Percentiles rank a stretch among this genome's conserved stretches.
phyloP scores from a whole-genome alignment of 495 filamentous ascomycete genomes.

The Geoglossum glabrum region DNA sequence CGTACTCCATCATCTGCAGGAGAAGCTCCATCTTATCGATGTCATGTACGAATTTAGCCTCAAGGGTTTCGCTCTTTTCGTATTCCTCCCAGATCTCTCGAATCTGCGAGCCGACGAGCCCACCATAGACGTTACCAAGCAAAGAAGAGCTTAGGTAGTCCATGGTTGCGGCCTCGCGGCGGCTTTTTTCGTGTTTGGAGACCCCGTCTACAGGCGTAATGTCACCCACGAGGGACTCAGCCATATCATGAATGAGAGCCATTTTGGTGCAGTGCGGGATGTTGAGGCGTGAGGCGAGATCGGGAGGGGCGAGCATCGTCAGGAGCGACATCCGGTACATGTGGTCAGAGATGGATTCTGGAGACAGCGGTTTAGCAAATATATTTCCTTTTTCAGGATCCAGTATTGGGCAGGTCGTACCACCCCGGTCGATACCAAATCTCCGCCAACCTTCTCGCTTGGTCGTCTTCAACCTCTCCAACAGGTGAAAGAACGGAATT shows the following conservation, averaged over 20 bases:
- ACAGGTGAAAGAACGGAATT: constrained; percentile 77
- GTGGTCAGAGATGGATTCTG: constrained; percentile 85
- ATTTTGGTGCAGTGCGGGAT: constrained; percentile 74
- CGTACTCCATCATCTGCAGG: constrained; percentile 92
- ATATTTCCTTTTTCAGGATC: background rate
- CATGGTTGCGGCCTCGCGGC: constrained; percentile 76
- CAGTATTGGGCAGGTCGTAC: background rate
- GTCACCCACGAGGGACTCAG: constrained; percentile 81
- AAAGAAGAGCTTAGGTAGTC: constrained; percentile 57
- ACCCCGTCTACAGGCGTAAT: constrained; percentile 78
- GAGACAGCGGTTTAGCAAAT: background rate
- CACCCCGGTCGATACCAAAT: constrained; percentile 45
- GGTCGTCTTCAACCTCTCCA: constrained; percentile 83
- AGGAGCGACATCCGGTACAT: constrained; percentile 99
- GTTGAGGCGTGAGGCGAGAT: constrained; percentile 48
- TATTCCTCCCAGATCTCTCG: constrained; percentile 78
- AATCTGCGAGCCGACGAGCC: constrained; percentile 44
- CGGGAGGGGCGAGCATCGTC: constrained; percentile 73
- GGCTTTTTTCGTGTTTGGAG: constrained; percentile 54
- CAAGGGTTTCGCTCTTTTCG: constrained; percentile 62
- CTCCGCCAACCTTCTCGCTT: constrained; percentile 91
- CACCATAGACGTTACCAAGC: constrained; percentile 53
- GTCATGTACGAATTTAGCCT: constrained; percentile 83
- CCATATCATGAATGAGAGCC: constrained; percentile 95
- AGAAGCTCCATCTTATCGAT: constrained; percentile 91